Percentiles rank a stretch among this genome's conserved stretches.
Evolutionary conservation across 495 filamentous ascomycete species (phyloP).

Genomic region (Viridothelium virens): DNA sequence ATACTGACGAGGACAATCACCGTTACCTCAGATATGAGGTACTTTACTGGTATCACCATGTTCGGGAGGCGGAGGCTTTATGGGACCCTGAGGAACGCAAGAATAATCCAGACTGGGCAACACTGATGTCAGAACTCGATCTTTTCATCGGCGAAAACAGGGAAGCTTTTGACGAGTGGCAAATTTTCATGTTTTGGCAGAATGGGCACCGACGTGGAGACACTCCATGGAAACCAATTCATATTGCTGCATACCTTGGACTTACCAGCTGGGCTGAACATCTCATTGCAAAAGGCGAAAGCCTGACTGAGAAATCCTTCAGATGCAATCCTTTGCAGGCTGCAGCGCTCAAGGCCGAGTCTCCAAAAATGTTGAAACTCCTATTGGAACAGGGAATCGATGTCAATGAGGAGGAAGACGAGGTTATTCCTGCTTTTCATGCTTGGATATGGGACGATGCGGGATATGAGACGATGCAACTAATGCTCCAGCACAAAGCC

Average conservation of each 20-base stretch:
- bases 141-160: background rate
- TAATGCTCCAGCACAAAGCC: slow-evolving; percentile 16
- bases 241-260: slow-evolving; percentile 9
- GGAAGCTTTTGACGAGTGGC: background rate
- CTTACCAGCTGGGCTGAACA: slow-evolving; percentile 7
- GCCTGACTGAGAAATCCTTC: background rate
- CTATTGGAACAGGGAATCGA: background rate
- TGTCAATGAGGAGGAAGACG: slow-evolving; percentile 2
- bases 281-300: background rate
- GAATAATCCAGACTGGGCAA: slow-evolving; percentile 16
- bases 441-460: slow-evolving; percentile 16
- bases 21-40: slow-evolving; percentile 15
- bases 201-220: background rate
- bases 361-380: slow-evolving; percentile 13
- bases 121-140: slow-evolving; percentile 19
- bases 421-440: slow-evolving; percentile 16
- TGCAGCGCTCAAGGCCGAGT: slow-evolving; percentile 9
- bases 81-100: slow-evolving; percentile 18
- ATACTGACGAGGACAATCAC: background rate
- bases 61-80: slow-evolving; percentile 17
- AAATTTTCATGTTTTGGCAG: slow-evolving; percentile 15
- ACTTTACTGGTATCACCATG: slow-evolving; percentile 15
- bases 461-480: slow-evolving; percentile 17
- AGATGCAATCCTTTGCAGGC: background rate
- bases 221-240: slow-evolving; percentile 4